Evolutionary conservation across 2,329 filamentous ascomycete species (phyloP), one percentile per base, ranked within the genome.

Genomic region (Neofusicoccum sp.): DNA sequence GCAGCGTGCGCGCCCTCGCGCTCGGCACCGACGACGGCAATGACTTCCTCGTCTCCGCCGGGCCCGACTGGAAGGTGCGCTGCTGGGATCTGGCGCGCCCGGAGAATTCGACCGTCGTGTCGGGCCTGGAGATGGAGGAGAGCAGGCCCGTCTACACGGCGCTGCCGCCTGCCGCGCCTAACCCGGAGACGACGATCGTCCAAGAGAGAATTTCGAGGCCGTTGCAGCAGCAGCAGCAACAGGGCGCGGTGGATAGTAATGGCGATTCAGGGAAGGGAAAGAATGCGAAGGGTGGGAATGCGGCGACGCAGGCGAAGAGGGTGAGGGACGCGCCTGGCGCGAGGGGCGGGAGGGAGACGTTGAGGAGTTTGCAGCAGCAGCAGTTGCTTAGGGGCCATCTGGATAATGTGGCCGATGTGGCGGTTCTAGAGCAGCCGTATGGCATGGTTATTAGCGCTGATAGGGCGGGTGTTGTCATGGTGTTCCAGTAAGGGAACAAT

Each of bases 401-500:
- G 68, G 95, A 99, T 76, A 87, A 87, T 3, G 87, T 99, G 62
- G 84, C 90, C 69, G 93, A 98, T 76, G 87, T 97, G 66, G 89
- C 89, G n/a, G 78, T 98, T 70, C 75, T 99, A 66, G 91, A 97
- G 78, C 82, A 85, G 65, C 95, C 95, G 26, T 97, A 96, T 74
- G 89, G 89, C 4, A 97, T 98, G 91, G 89, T 93, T 34, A 82
- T 98, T 53, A 96, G 90, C 66, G 93, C 89, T 58, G 95, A 99
- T 79, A 82, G 93, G 67, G 90, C 88, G 40, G 95, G 95, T 0
- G 88, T 93, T 72, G 86, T 98, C 47, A 96, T 95, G 80, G 87
- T 97, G 58, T 96, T 86, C 72, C 84, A 85, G 71, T 87, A 60
- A 31, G 31, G 12, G n/a, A 16, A 2, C 14, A 20, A 20, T 16